Conservation (phyloP, 306 rosid species). For the Rosa persica region DNA sequence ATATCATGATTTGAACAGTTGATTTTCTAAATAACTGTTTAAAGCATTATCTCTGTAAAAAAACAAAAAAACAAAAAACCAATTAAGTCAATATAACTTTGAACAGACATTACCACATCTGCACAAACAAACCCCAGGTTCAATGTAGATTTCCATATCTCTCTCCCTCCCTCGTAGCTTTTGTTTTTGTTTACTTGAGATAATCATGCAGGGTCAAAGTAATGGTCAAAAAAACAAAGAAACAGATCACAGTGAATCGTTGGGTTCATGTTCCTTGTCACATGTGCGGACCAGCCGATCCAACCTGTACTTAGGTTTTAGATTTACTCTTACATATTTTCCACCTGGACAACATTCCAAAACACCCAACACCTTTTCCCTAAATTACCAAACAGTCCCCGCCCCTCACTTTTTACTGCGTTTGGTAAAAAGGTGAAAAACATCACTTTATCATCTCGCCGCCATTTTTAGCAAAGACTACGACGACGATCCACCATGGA, state of each 20-base stretch:
- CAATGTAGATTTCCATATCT: too few species aligned
- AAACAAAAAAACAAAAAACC: too few species aligned
- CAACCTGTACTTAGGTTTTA: neutral
- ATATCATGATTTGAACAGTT: too few species aligned
- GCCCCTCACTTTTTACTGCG: neutral
- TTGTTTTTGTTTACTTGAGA: neutral
- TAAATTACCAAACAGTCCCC: neutral
- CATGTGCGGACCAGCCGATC: conserved; percentile 19
- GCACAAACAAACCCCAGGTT: too few species aligned
- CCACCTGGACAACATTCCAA: neutral
- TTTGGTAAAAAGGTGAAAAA: neutral
- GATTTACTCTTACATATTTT: neutral
- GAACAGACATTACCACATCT: too few species aligned
- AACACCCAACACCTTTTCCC: neutral
- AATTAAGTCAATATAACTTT: too few species aligned
- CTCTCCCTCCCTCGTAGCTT: too few species aligned
- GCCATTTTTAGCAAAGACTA: conserved; percentile 13
- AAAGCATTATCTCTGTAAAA: too few species aligned
- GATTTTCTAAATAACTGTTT: too few species aligned
- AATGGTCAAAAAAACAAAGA: neutral
- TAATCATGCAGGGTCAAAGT: neutral
- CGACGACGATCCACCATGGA: neutral
- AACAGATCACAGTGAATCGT: neutral
- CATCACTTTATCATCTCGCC: neutral
- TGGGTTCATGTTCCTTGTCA: conserved; percentile 14